phyloP scores from a whole-genome alignment of 2,329 filamentous ascomycete species.

The Trichoderma atroviride region DNA sequence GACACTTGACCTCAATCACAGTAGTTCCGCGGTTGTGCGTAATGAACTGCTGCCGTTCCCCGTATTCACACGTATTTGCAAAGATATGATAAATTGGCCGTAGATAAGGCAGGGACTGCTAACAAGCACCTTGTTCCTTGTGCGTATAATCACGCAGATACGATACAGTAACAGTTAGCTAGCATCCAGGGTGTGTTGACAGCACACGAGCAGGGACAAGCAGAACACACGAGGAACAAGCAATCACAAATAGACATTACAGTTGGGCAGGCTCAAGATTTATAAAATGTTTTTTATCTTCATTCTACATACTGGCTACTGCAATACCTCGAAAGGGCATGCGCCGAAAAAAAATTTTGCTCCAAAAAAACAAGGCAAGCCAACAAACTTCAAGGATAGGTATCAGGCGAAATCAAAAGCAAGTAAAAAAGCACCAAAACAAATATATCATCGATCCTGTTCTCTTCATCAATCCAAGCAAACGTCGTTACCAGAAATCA shows the following conservation, averaged over 20 bases:
- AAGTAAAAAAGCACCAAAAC: background rate
- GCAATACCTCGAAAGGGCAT: background rate
- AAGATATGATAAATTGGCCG: background rate
- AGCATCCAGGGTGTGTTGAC: background rate
- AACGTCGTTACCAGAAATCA: conserved; percentile 24
- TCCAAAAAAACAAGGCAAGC: conserved; percentile 14
- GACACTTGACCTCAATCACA: too few species aligned
- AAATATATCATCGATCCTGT: conserved; percentile 18
- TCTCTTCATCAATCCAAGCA: conserved; percentile 25
- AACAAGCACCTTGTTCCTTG: too few species aligned
- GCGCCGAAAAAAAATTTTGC: conserved; percentile 7
- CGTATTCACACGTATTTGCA: conserved; percentile 17
- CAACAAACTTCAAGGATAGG: conserved; percentile 10
- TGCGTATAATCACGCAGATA: too few species aligned
- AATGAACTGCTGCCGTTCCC: conserved; percentile 10
- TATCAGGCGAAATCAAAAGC: conserved; percentile 18
- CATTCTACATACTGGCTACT: conserved; percentile 5
- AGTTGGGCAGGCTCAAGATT: background rate
- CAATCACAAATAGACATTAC: background rate
- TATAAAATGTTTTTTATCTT: conserved; percentile 2
- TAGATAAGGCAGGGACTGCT: background rate
- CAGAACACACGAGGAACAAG: background rate
- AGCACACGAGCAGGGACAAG: background rate
- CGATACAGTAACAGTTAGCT: too few species aligned
- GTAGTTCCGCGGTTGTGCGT: conserved; percentile 9